Base-by-base conservation (phyloP, 2,329 filamentous ascomycete species). In the Epichloe aotearoae region DNA sequence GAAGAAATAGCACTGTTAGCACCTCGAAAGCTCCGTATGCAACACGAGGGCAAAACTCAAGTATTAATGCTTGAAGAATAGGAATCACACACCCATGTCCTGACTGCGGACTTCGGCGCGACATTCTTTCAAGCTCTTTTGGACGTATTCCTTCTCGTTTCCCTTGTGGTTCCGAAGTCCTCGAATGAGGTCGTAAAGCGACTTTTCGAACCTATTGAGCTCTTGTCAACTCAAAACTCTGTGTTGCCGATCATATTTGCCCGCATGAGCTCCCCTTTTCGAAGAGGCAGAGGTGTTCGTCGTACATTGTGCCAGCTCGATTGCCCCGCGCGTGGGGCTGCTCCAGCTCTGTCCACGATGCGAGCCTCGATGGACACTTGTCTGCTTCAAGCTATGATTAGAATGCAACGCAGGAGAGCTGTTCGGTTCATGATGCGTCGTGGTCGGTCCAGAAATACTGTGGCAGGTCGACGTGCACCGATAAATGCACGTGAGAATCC, bases 151-250 rank as follows among this genome's bases (percentile, higher is more conserved):
- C 66, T 85, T 86, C 72, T 98, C 93, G 64, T 84, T 86, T 61
- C 91, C 91, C 69, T 95, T 96, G 73, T 97, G 90, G 66, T 91
- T 93, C 58, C 93, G 84, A 64, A 98, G 75, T 62, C 93, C 93
- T 69, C 90, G 82, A 62, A 98, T 98, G 75, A 98, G 90, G 80
- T 97, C 91, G 70, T 96, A 95, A 19, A 98, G 80, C 41, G 93
- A 96, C 72, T 98, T 98, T 70, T 98, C 93, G 73, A 98, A 98
- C 93, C 90, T 97, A 52, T 20, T 34, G 30, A 44, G 47, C 44
- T 41, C 6, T 14, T 8, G 34, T 53, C 20, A 41, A 47, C 47
- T 38, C 8, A 39, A 26, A n/a, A 15, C 14, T 20, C 12, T 23
- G 20, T n/a, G n/a, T 5, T 17, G 14, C 23, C 42, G 11, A 15